These are phyloP conservation scores for Globisporangium spinosum DNA, from an alignment of 352 stramenopile genomes.

Conservation along the genomic window DNA sequence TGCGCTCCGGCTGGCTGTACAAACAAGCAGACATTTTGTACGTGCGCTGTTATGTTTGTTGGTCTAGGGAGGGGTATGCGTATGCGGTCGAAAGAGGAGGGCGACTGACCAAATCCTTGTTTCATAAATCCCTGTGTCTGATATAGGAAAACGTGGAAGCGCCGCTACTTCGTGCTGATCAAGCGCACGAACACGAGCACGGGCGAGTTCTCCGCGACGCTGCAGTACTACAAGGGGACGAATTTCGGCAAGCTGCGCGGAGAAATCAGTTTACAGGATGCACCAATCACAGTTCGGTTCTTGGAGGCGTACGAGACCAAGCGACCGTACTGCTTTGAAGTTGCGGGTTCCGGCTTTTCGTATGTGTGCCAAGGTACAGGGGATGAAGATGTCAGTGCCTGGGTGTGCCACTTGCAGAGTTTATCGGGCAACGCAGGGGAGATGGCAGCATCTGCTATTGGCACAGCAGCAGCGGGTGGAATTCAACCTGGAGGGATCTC, in stretches of 20 bases:
- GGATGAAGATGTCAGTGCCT: slow-evolving; percentile 83
- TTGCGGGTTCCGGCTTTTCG: slow-evolving; percentile 63
- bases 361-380: slow-evolving; percentile 77
- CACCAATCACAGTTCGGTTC: slow-evolving; percentile 66
- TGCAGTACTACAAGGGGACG: slow-evolving; percentile 86
- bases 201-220: slow-evolving; percentile 61
- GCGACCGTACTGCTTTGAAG: slow-evolving; percentile 82
- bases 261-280: slow-evolving; percentile 74
- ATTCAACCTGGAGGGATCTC: slow-evolving; percentile 31
- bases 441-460: slow-evolving; percentile 33
- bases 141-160: slow-evolving; percentile 82
- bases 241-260: slow-evolving; percentile 78
- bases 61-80: neutral
- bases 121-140: slow-evolving; percentile 19
- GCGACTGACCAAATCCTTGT: neutral
- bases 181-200: slow-evolving; percentile 70
- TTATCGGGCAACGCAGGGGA: slow-evolving; percentile 44
- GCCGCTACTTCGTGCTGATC: slow-evolving; percentile 82
- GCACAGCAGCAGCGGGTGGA: slow-evolving; percentile 30
- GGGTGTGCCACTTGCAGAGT: slow-evolving; percentile 80
- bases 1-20: slow-evolving; percentile 50
- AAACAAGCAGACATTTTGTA: slow-evolving; percentile 66
- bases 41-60: neutral
- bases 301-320: slow-evolving; percentile 77
- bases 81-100: neutral